Evolutionary conservation across 805 yeast species (phyloP).

Genomic region (Tetrapisispora fleetii): DNA sequence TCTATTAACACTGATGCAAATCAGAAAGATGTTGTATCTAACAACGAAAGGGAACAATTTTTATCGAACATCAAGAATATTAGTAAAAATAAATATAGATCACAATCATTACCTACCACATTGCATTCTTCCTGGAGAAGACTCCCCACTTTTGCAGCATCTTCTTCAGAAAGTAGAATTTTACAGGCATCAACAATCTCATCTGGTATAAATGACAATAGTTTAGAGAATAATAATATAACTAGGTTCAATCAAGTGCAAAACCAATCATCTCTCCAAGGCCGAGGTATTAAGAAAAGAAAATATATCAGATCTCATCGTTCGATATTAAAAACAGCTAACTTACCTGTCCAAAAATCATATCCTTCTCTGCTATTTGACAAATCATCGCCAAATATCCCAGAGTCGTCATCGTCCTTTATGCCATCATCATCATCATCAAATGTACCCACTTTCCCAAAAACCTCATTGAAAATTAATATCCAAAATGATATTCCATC

Average conservation of each 20-base stretch:
- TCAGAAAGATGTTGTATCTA: not conserved
- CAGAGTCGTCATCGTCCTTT: slow-evolving; percentile 8
- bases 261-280: not conserved
- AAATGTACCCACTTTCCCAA: slow-evolving; percentile 3
- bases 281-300: slow-evolving; percentile 4
- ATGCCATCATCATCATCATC: slow-evolving; percentile 12
- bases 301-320: slow-evolving; percentile 3
- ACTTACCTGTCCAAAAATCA: not conserved
- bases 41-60: not conserved
- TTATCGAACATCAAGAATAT: not conserved
- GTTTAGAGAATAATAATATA: not conserved
- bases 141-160: slow-evolving; percentile 2
- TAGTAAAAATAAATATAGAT: slow-evolving; percentile 12
- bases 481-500: not conserved
- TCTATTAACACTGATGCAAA: too few relatives aligned
- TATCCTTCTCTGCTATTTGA: not conserved
- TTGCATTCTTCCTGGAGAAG: slow-evolving; percentile 26
- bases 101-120: slow-evolving; percentile 29
- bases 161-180: not conserved
- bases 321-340: slow-evolving; percentile 1
- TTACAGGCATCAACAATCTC: not conserved
- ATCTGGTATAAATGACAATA: not conserved
- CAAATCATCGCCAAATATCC: slow-evolving; percentile 4
- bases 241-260: not conserved
- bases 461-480: slow-evolving; percentile 1